A percentile compares a stretch with the other conserved stretches of the same genome.
Conservation (phyloP, 371 early-diverging fungal species). For the Circinella minor region DNA sequence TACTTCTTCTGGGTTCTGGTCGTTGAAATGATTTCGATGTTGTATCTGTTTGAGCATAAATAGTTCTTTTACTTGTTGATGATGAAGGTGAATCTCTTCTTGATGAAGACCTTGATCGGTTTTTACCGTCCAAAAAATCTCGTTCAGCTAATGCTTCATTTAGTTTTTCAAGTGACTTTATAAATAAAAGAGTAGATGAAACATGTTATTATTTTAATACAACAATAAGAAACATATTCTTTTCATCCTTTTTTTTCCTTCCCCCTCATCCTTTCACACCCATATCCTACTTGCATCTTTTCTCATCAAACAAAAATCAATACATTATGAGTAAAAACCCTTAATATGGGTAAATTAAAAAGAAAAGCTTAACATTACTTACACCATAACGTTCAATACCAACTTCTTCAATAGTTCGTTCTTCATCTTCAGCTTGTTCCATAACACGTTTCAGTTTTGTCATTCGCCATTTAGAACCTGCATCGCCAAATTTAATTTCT, state of each 20-base stretch:
- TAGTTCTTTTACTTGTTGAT: conserved; percentile 23
- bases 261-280: background rate
- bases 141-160: conserved; percentile 73
- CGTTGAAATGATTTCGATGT: conserved; percentile 24
- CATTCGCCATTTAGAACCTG: conserved; percentile 84
- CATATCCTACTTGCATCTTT: background rate
- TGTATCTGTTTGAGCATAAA: conserved; percentile 38
- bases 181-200: background rate
- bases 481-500: conserved; percentile 67
- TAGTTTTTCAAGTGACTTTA: conserved; percentile 63
- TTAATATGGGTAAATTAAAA: no score
- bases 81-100: background rate
- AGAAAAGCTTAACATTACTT: background rate
- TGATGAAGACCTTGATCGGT: conserved; percentile 8
- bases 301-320: no score
- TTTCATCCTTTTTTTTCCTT: background rate
- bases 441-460: conserved; percentile 73
- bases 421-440: conserved; percentile 76
- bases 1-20: conserved; percentile 17
- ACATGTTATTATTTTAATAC: background rate
- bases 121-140: conserved; percentile 59
- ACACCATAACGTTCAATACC: conserved; percentile 73
- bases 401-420: conserved; percentile 65
- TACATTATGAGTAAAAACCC: no score
- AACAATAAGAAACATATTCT: background rate